Percentiles rank a stretch among this genome's conserved stretches.
These are phyloP conservation scores for Akebia trifoliata DNA, from an alignment of 164 flowering plant species.

Conservation along the genomic window DNA sequence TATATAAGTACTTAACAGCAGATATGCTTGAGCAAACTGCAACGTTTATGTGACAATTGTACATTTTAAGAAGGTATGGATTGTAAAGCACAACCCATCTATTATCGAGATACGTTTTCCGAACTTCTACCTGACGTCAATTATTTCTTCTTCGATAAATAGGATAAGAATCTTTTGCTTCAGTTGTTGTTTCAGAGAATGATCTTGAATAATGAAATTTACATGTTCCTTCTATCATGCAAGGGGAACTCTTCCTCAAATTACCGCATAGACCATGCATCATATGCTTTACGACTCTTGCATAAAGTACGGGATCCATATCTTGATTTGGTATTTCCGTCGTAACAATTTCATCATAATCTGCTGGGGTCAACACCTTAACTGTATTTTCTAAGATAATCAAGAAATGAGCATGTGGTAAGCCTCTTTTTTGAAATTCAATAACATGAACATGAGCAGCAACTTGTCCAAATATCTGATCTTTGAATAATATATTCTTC, in stretches of 20 bases:
- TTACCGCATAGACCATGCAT: conserved; percentile 1
- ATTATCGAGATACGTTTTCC: conserved; percentile 12
- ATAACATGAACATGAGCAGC: conserved; percentile 2
- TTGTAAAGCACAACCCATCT: conserved; percentile 27
- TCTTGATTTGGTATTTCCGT: not conserved
- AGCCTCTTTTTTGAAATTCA: conserved; percentile 11
- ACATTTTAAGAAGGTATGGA: conserved; percentile 7
- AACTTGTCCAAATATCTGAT: conserved; percentile 3
- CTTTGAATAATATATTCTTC: conserved; percentile 7
- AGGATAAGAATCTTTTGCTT: not conserved
- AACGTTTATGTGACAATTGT: not conserved
- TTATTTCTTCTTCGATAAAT: not conserved
- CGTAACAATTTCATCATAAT: not conserved
- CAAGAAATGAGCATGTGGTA: conserved; percentile 2
- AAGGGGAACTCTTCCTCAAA: not conserved
- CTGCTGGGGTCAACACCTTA: not conserved
- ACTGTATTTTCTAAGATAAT: not conserved
- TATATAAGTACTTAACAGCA: conserved; percentile 18
- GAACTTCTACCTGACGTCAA: not conserved
- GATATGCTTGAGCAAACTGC: conserved; percentile 3
- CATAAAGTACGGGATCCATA: no score
- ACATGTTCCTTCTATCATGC: not conserved
- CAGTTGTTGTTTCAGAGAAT: not conserved
- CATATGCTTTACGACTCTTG: not conserved
- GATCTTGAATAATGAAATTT: not conserved